These are phyloP conservation scores for Saccharomycopsis phalli DNA, from an alignment of 1,139 yeast species.

Conservation along the genomic window DNA sequence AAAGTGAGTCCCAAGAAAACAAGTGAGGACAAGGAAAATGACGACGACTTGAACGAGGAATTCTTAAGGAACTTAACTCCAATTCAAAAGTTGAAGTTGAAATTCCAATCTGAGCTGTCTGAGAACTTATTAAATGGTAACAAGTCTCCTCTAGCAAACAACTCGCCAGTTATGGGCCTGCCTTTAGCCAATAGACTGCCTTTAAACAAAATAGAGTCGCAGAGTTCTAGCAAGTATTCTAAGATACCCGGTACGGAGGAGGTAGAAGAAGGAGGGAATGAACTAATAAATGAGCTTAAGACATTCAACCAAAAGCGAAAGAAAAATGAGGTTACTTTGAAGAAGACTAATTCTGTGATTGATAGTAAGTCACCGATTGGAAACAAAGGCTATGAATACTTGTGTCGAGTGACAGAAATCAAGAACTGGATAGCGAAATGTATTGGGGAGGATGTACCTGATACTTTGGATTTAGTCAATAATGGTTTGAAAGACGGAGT, in stretches of 20 bases:
- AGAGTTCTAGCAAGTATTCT: too few relatives aligned
- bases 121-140: too few relatives aligned
- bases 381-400: constrained; percentile 60
- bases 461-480: constrained; percentile 44
- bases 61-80: constrained; percentile 7
- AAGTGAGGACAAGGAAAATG: constrained; percentile 1
- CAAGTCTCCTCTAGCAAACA: neutral
- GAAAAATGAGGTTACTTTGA: constrained; percentile 9
- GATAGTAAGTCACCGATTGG: constrained; percentile 14
- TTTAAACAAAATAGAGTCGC: neutral
- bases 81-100: constrained; percentile 7
- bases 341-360: constrained; percentile 8
- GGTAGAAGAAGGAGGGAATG: neutral
- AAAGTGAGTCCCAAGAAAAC: neutral
- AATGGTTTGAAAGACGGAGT: constrained; percentile 78
- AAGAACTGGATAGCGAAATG: constrained; percentile 65
- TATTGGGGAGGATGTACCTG: constrained; percentile 42
- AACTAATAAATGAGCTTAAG: constrained; percentile 10
- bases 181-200: neutral
- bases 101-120: constrained; percentile 6
- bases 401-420: constrained; percentile 84
- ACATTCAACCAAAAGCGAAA: constrained; percentile 9
- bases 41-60: neutral
- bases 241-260: too few relatives aligned
- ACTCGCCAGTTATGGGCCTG: neutral